Evolutionary conservation across 371 early-diverging fungal genomes (phyloP), one percentile per base, ranked within the genome.

Genomic region (Capniomyces stellatus): DNA sequence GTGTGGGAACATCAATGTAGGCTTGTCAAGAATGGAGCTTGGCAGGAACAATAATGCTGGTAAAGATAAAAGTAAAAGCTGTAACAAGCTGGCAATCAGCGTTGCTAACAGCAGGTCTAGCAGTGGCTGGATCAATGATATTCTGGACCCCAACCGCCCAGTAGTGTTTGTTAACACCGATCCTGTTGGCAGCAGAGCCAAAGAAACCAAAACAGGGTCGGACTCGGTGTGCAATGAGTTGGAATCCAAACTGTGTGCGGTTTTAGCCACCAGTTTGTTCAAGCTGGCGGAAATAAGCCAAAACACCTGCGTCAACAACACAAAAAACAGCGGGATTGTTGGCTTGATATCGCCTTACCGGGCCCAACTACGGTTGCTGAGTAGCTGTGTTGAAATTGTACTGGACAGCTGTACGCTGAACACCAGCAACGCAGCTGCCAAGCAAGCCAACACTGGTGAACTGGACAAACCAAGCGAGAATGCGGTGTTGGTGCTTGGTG

Each of bases 131-230:
- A n/a, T 87, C 15, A 55, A 62, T 8, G 43, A 64, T 0, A 60
- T 76, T 0, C 46, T 90, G 44, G 75, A 87, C 58, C 83, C 87
- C 19, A 57, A 55, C 71, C 69, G 69, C 8, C 70, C 71, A 1
- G 88, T 90, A 0, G 65, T 91, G 0, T 92, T 95, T 65, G 44
- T 88, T 1, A 75, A 92, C 58, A 93, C 91, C 1, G 93, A 92
- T 46, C 46, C 21, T 21, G 64, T 48, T 29, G 2, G 52, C 85
- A 0, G 69, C 76, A 0, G 82, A 75, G 0, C 58, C 52, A 0
- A 88, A 92, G 59, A 44, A 31, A 29, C 61, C 70, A 66, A 28
- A 68, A 66, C 48, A 60, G 29, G 76, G 70, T 13, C 55, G 18
- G 71, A 74, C 6, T 59, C 70, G 22, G 62, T 82, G 0, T 76